Base-by-base conservation (phyloP, 75 land plant genomes). In the Pseudotsuga menziesii region DNA sequence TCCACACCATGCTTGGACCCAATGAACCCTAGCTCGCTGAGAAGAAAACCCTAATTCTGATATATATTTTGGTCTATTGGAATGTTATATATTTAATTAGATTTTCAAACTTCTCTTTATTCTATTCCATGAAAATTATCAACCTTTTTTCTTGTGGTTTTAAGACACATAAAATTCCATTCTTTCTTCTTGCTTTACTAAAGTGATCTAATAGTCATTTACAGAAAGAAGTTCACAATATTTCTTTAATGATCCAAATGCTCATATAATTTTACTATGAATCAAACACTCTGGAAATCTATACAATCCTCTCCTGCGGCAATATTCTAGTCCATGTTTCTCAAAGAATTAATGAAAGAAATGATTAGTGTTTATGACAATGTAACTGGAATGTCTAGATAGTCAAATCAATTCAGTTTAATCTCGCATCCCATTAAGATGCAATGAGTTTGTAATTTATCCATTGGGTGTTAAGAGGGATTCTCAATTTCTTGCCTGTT, bases 401-500 rank as follows among this genome's bases (percentile, higher is more conserved):
- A 41, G 8, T 39, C 39, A 27, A 67, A 39, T 19, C 20, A 67
- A 20, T 35, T 66, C 32, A 36, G 54, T 41, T 8, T 69, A 20
- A 41, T n/a, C 72, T 4, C 20, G 72, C 3, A 69, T 41, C n/a
- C 52, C 6, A 44, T 41, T n/a, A 69, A 3, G 15, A 41, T 64
- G 27, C 20, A 32, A 36, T 7, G 41, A n/a, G 6, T 69, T 69
- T 69, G 22, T 20, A 20, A 39, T 22, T 9, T 19, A 44, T 69
- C 52, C n/a, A 39, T n/a, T 23, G 41, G 48, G 52, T 20, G 41
- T n/a, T 69, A 41, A 41, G 14, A 69, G 23, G 20, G 48, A 12
- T 69, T 17, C 25, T 35, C 20, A 17, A 69, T 69, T 20, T 6
- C 82, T 74, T 61, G 94, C 99, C 99, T 94, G 76, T 97, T 98